Evolutionary conservation across 1,139 yeast genomes (phyloP).

Genomic region (Hansenula anomala): DNA sequence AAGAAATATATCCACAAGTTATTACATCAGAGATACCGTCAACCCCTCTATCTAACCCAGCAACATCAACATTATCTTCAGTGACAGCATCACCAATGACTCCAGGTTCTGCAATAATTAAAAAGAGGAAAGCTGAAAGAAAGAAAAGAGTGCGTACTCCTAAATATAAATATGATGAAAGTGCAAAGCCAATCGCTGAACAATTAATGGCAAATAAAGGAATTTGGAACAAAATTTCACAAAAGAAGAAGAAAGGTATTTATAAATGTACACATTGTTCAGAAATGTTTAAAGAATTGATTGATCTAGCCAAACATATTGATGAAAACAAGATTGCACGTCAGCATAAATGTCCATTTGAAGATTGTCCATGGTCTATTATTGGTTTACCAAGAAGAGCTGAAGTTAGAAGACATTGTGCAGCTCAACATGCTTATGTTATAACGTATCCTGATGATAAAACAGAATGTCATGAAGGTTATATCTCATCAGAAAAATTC

Average conservation of each 20-base stretch:
- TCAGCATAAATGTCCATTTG: constrained; percentile 46
- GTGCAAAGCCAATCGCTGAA: constrained; percentile 7
- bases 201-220: constrained; percentile 7
- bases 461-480: too few species aligned
- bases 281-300: constrained; percentile 33
- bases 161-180: not conserved
- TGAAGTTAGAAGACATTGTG: constrained; percentile 58
- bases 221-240: constrained; percentile 20
- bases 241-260: constrained; percentile 40
- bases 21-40: not conserved
- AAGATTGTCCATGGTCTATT: constrained; percentile 55
- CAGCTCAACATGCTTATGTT: constrained; percentile 41
- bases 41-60: not conserved
- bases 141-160: not conserved
- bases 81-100: not conserved
- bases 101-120: not conserved
- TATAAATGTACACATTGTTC: constrained; percentile 51
- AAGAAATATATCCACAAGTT: constrained; percentile 1
- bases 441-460: not conserved
- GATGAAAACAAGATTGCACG: constrained; percentile 38
- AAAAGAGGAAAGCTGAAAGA: not conserved
- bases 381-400: constrained; percentile 57
- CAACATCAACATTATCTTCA: not conserved
- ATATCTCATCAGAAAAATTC: not conserved
- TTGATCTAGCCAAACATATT: constrained; percentile 41